phyloP scores from a whole-genome alignment of 257 asterid species.

The Jasminum sambac region DNA sequence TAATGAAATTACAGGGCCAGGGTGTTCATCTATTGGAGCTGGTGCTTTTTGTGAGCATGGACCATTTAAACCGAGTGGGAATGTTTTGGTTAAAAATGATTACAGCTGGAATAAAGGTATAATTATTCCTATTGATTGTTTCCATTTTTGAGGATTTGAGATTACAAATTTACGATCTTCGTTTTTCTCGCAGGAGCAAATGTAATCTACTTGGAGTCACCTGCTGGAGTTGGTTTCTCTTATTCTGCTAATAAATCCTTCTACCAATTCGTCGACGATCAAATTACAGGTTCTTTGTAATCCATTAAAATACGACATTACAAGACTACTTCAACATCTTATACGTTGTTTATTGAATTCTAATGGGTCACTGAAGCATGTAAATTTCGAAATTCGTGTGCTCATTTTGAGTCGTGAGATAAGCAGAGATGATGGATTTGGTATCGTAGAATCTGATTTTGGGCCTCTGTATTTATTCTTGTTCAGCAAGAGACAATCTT shows the following conservation, averaged over 20 bases:
- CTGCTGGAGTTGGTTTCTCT: slow-evolving; percentile 65
- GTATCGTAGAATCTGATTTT: neutral
- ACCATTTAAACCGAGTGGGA: slow-evolving; percentile 53
- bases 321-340: too few species aligned
- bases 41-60: slow-evolving; percentile 68
- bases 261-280: slow-evolving; percentile 43
- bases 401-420: neutral
- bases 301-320: too few species aligned
- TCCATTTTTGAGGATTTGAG: neutral
- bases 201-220: slow-evolving; percentile 57
- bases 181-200: slow-evolving; percentile 36
- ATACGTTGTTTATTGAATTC: too few species aligned
- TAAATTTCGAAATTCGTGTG: too few species aligned
- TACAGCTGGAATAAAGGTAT: slow-evolving; percentile 65
- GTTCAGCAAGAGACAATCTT: slow-evolving; percentile 53
- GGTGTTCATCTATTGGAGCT: slow-evolving; percentile 69
- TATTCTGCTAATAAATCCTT: slow-evolving; percentile 48
- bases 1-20: slow-evolving; percentile 66
- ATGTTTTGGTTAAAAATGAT: slow-evolving; percentile 42
- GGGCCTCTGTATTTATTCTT: neutral
- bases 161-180: neutral
- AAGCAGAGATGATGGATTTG: neutral
- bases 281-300: slow-evolving; percentile 45
- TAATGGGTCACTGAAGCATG: too few species aligned
- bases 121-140: too few species aligned